Percentiles rank a stretch among this genome's conserved stretches.
phyloP scores from a whole-genome alignment of 2,329 filamentous ascomycete species.

The Coniochaeta sp. region DNA sequence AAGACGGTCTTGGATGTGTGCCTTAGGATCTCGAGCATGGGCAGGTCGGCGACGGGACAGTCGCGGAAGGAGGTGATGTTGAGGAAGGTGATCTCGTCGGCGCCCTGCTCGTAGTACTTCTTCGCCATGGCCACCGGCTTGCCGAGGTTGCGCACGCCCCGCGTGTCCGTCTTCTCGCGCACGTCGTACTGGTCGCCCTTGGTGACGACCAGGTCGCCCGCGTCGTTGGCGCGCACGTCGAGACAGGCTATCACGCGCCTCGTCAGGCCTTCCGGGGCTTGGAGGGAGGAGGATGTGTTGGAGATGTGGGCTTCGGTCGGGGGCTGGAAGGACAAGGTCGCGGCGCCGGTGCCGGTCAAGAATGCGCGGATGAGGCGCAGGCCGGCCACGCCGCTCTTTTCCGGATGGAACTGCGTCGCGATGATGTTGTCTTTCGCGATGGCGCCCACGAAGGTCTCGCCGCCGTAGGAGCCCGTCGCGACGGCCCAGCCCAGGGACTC shows the following conservation, averaged over 20 bases:
- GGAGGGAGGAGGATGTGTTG: conserved; percentile 6
- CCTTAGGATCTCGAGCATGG: conserved; percentile 91
- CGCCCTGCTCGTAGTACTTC: conserved; percentile 92
- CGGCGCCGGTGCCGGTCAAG: conserved; percentile 60
- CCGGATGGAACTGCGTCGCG: conserved; percentile 94
- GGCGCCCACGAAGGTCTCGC: conserved; percentile 86
- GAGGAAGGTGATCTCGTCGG: conserved; percentile 93
- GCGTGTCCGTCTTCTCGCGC: conserved; percentile 67
- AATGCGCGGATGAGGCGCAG: conserved; percentile 80
- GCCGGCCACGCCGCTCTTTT: conserved; percentile 90
- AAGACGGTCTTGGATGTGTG: conserved; percentile 87
- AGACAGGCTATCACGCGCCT: conserved; percentile 90
- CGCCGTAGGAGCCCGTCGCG: conserved; percentile 82
- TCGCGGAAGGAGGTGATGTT: conserved; percentile 99
- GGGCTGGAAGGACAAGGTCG: conserved; percentile 35
- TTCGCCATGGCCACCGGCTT: conserved; percentile 94
- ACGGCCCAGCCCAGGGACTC: conserved; percentile 83
- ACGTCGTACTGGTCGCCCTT: conserved; percentile 99
- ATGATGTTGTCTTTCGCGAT: conserved; percentile 80
- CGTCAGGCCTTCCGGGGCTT: conserved; percentile 64
- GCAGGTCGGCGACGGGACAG: conserved; percentile 82
- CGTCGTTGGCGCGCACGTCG: conserved; percentile 90
- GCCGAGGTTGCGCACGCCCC: conserved; percentile 80
- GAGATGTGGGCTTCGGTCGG: conserved; percentile 14
- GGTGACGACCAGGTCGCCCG: conserved; percentile 91